Base-by-base conservation (phyloP, 2,329 filamentous ascomycete species). In the Talaromyces sp. region DNA sequence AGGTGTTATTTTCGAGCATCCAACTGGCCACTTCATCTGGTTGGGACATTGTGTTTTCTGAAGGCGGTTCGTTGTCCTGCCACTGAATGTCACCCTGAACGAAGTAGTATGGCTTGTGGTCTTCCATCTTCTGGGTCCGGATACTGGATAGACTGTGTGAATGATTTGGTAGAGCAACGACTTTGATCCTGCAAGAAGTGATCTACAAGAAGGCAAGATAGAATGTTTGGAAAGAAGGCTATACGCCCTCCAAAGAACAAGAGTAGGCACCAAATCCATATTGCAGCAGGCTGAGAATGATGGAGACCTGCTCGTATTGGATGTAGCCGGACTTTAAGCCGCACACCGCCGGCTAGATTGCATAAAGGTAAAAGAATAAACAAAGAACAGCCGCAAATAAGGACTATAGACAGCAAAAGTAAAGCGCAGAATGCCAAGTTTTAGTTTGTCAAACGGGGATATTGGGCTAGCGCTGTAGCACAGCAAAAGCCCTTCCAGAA, bases 281-380 rank as follows among this genome's bases (percentile, higher is more conserved):
- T 58, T 15, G 7, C 44, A 27, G 44, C 44, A 51, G 44, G 44
- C 44, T 51, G 19, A 51, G 44, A 25, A n/a, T 19, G 36, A 61
- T 55, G 56, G 60, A 55, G 22, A 62, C 55, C 56, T 62, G 60
- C 60, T 62, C 60, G 54, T 30, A 52, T 52, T 62, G 58, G 55
- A 32, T 58, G 56, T 30, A 42, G 44, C 28, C 36, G 25, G 42
- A 3, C 15, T n/a, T 57, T 28, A 51, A 49, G 27, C 36, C 36
- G 30, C 56, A 62, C 55, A 62, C 60, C 51, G 60, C 60, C 42
- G 27, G 42, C 11, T 51, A 55, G 42, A 13, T 44, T 42, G n/a
- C 54, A 25, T 22, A 13, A 6, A 51, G 19, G 9, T 17, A n/a
- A 27, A 51, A 51, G 19, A 51, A 25, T 25, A 51, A 22, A 25